Conservation (phyloP, 208 protist genomes). For the Acanthamoeba lenticulata region DNA sequence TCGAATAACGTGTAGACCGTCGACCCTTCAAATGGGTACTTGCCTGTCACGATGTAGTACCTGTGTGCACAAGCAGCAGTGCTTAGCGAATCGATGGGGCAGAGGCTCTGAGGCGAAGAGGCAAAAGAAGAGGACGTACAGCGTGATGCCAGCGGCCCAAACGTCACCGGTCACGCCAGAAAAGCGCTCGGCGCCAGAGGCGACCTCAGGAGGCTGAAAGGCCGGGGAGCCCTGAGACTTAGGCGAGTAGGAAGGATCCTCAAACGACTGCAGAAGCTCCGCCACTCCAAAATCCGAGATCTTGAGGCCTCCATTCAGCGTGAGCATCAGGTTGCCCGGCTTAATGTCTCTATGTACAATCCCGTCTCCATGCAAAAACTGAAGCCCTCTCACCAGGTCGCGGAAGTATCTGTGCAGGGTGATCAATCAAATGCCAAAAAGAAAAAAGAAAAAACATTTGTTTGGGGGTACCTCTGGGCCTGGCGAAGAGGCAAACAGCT, state of each 20-base stretch:
- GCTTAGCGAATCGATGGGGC: background rate
- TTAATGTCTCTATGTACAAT: slow-evolving; percentile 70
- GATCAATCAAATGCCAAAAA: background rate
- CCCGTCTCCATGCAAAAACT: slow-evolving; percentile 47
- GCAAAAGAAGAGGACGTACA: background rate
- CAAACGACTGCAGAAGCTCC: slow-evolving; percentile 18
- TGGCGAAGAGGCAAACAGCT: slow-evolving; percentile 33
- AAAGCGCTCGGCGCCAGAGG: slow-evolving; percentile 56
- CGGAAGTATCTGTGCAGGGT: background rate
- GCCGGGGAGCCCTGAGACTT: slow-evolving; percentile 58
- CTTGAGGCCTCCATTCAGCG: slow-evolving; percentile 9
- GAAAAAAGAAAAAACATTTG: no score
- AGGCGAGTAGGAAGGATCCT: slow-evolving; percentile 56
- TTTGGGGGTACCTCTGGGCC: slow-evolving; percentile 6
- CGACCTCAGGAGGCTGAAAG: slow-evolving; percentile 60
- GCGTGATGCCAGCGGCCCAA: slow-evolving; percentile 50
- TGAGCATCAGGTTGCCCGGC: slow-evolving; percentile 64
- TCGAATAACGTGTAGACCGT: slow-evolving; percentile 64
- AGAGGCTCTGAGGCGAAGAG: background rate
- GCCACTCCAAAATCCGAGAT: slow-evolving; percentile 61
- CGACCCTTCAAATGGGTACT: slow-evolving; percentile 48
- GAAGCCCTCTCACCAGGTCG: slow-evolving; percentile 42
- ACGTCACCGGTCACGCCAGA: slow-evolving; percentile 62
- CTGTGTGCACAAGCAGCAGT: background rate
- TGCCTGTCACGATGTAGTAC: slow-evolving; percentile 47